Evolutionary conservation across 2,329 filamentous ascomycete genomes (phyloP).

Genomic region (Massarina eburnea): DNA sequence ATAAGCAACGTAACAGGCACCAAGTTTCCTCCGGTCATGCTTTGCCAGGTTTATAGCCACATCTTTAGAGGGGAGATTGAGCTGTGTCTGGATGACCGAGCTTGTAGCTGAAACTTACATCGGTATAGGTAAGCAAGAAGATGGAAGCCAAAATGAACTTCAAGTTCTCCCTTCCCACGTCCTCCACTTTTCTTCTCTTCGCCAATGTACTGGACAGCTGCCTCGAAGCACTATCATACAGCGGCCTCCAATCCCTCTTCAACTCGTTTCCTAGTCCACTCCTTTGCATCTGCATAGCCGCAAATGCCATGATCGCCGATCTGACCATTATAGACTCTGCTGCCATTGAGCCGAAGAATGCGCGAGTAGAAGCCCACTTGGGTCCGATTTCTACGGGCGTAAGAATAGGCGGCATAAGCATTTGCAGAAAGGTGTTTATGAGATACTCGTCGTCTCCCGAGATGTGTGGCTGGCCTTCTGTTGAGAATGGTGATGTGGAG

Average conservation of each 20-base stretch:
- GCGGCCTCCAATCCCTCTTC: slow-evolving; percentile 34
- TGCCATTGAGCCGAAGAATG: slow-evolving; percentile 53
- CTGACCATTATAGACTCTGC: slow-evolving; percentile 50
- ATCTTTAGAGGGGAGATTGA: not conserved
- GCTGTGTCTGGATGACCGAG: too few relatives aligned
- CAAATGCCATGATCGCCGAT: slow-evolving; percentile 56
- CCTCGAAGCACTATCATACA: slow-evolving; percentile 33
- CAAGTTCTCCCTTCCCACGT: slow-evolving; percentile 14
- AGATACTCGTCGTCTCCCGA: slow-evolving; percentile 41
- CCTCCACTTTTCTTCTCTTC: slow-evolving; percentile 16
- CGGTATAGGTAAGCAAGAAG: slow-evolving; percentile 59
- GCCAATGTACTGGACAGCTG: slow-evolving; percentile 24
- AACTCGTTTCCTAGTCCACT: slow-evolving; percentile 37
- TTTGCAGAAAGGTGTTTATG: slow-evolving; percentile 53
- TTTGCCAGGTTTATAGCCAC: not conserved
- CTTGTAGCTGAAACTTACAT: slow-evolving; percentile 43
- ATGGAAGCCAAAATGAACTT: slow-evolving; percentile 54
- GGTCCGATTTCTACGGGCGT: slow-evolving; percentile 57
- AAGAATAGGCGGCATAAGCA: slow-evolving; percentile 56
- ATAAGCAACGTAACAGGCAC: too few relatives aligned
- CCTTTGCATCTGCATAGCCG: slow-evolving; percentile 46
- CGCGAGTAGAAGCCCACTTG: slow-evolving; percentile 54
- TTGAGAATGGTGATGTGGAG: slow-evolving; percentile 33
- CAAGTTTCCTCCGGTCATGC: too few relatives aligned
- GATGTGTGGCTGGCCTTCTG: slow-evolving; percentile 22